Base-by-base conservation (phyloP, 1,139 yeast genomes). In the Candida glucosophila region DNA sequence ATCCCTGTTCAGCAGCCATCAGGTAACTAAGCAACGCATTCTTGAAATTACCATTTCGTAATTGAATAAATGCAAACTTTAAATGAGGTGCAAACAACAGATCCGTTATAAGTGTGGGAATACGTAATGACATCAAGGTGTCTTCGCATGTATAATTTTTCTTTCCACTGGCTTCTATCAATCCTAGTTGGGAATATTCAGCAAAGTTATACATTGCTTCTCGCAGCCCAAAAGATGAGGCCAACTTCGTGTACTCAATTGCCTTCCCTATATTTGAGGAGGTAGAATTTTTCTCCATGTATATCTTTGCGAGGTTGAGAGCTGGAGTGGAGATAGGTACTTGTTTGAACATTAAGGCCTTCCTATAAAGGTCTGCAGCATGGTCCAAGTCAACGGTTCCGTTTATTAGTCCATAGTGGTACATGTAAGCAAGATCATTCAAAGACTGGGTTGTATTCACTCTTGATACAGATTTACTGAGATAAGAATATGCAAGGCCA, bases 1-100 rank as follows among this genome's bases (percentile, higher is more conserved):
- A 70, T 0, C 98, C 98, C 49, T 79, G 85, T 46, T 90, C 98
- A 1, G 95, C 95, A 2, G 88, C 92, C 43, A 83, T 74, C 39
- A 81, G 70, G 47, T 80, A 88, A 0, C 82, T 90, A 26, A 86
- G 44, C 12, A 86, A 47, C 0, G 97, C 79, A 27, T 73, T 69
- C 27, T 77, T 77, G 27, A 62, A 59, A 30, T 81, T 68, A 0
- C 77, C 80, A 7, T 53, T 43, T 4, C 63, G 45, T 24, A 80
- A 57, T 31, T 72, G 70, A 13, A 59, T 55, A 36, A 83, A 80
- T 0, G 95, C 83, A 64, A 75, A 73, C 26, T 64, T 58, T 31
- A 86, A 52, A 23, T 81, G 78, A 6, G 90, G 76, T 10, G 74
- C 66, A 19, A 8, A 10, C 32, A 79, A 88, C 26, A 73, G 54